Percentiles rank a stretch among this genome's conserved stretches.
These are phyloP conservation scores for Talaromyces rugulosus DNA, from an alignment of 2,329 filamentous ascomycete genomes.

Conservation along the genomic window DNA sequence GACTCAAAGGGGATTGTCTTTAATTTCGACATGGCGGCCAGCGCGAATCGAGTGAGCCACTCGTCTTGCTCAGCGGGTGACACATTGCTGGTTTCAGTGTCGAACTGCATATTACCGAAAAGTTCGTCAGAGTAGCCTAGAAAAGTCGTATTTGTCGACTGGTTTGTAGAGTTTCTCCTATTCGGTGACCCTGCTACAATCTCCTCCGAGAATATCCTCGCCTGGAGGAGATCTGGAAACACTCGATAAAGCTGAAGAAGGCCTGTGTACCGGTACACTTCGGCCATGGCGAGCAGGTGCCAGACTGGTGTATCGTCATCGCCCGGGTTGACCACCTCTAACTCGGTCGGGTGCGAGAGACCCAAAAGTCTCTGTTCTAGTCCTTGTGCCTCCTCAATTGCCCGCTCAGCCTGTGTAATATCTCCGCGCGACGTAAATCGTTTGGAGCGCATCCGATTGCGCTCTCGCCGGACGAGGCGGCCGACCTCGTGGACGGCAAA, in stretches of 20 bases:
- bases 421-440: conserved; percentile 35
- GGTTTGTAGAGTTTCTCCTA: not conserved
- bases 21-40: conserved; percentile 48
- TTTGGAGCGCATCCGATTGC: conserved; percentile 30
- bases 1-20: conserved; percentile 50
- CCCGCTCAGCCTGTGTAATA: conserved; percentile 27
- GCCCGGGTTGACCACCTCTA: conserved; percentile 48
- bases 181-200: not conserved
- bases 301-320: conserved; percentile 51
- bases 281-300: conserved; percentile 51
- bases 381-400: conserved; percentile 32
- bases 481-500: conserved; percentile 43
- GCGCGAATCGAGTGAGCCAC: conserved; percentile 50
- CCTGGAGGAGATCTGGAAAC: conserved; percentile 49
- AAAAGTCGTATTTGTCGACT: no score
- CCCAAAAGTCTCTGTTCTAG: conserved; percentile 48
- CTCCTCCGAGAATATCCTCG: conserved; percentile 30
- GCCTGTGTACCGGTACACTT: conserved; percentile 51
- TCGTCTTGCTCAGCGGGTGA: conserved; percentile 21
- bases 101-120: conserved; percentile 8
- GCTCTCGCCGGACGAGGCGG: conserved; percentile 35
- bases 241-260: conserved; percentile 53
- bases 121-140: not conserved
- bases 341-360: conserved; percentile 43
- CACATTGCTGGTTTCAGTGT: conserved; percentile 15